Conservation (phyloP, 78 protist species). For the Monocercomonoides exilis region DNA sequence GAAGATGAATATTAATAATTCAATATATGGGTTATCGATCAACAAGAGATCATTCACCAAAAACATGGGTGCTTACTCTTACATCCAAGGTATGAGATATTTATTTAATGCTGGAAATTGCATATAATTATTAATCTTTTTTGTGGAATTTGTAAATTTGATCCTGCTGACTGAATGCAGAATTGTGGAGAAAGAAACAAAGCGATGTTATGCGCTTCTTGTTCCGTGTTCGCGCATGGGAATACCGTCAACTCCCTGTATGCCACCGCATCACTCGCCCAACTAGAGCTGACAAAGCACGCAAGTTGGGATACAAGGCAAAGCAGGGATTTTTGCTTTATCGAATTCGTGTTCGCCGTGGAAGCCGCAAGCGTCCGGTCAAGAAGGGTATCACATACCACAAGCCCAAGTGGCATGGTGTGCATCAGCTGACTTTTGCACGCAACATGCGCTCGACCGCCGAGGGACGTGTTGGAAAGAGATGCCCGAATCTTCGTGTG, state of each 20-base stretch:
- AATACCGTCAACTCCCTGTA: slow-evolving; percentile 90
- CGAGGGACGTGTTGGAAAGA: slow-evolving; percentile 92
- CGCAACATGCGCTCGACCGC: slow-evolving; percentile 76
- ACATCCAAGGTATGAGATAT: background rate
- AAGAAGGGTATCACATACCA: slow-evolving; percentile 83
- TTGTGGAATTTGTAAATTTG: background rate
- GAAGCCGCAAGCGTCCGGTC: slow-evolving; percentile 84
- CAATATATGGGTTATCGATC: too few species aligned
- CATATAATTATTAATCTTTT: background rate
- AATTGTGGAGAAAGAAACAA: slow-evolving; percentile 92
- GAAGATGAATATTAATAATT: too few species aligned
- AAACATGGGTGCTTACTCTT: slow-evolving; percentile 1
- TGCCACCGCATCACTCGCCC: slow-evolving; percentile 89
- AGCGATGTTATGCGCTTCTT: slow-evolving; percentile 94
- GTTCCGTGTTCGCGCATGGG: slow-evolving; percentile 93
- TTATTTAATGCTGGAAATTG: background rate
- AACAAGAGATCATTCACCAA: too few species aligned
- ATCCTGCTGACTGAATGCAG: slow-evolving; percentile 24
- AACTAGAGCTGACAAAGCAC: slow-evolving; percentile 97
- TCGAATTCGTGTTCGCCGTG: slow-evolving; percentile 90
- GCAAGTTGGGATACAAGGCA: slow-evolving; percentile 97
- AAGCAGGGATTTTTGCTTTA: slow-evolving; percentile 85
- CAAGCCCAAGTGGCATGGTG: slow-evolving; percentile 87
- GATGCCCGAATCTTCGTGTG: slow-evolving; percentile 86
- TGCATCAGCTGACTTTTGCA: slow-evolving; percentile 75